These are phyloP conservation scores for Blastobotrys muscicola DNA, from an alignment of 805 yeast genomes.

Conservation along the genomic window DNA sequence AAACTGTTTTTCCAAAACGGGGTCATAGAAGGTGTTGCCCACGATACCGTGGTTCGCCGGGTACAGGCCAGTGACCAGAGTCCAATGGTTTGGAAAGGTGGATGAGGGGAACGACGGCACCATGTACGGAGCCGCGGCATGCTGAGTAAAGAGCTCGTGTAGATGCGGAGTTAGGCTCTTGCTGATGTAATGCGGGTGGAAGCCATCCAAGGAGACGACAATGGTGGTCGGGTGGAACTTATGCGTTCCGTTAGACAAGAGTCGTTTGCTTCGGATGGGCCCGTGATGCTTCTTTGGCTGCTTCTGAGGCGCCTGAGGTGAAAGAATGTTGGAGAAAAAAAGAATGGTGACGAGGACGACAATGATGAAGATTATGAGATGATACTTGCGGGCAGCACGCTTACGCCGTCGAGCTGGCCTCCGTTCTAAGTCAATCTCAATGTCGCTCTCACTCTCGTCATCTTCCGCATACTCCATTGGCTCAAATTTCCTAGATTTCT, in stretches of 20 bases:
- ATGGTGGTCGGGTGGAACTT: slow-evolving; percentile 71
- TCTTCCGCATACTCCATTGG: slow-evolving; percentile 6
- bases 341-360: slow-evolving; percentile 9
- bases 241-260: slow-evolving; percentile 49
- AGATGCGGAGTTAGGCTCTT: slow-evolving; percentile 59
- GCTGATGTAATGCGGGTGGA: slow-evolving; percentile 81
- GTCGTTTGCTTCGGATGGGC: slow-evolving; percentile 5
- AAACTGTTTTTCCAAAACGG: slow-evolving; percentile 45
- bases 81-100: slow-evolving; percentile 90
- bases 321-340: slow-evolving; percentile 7
- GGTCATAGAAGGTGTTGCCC: slow-evolving; percentile 71
- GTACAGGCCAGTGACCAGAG: slow-evolving; percentile 74
- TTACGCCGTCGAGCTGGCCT: slow-evolving; percentile 12
- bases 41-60: slow-evolving; percentile 84
- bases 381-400: slow-evolving; percentile 6
- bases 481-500: neutral
- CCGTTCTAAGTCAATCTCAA: slow-evolving; percentile 17
- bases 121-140: slow-evolving; percentile 72
- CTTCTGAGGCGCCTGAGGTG: neutral
- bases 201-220: slow-evolving; percentile 74
- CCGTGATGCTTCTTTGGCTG: neutral
- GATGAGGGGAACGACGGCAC: slow-evolving; percentile 80
- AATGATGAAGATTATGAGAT: slow-evolving; percentile 7
- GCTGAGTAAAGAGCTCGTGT: slow-evolving; percentile 44
- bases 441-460: slow-evolving; percentile 9